phyloP scores from a whole-genome alignment of 176 grass and related monocot species.

The Eragrostis curvula region DNA sequence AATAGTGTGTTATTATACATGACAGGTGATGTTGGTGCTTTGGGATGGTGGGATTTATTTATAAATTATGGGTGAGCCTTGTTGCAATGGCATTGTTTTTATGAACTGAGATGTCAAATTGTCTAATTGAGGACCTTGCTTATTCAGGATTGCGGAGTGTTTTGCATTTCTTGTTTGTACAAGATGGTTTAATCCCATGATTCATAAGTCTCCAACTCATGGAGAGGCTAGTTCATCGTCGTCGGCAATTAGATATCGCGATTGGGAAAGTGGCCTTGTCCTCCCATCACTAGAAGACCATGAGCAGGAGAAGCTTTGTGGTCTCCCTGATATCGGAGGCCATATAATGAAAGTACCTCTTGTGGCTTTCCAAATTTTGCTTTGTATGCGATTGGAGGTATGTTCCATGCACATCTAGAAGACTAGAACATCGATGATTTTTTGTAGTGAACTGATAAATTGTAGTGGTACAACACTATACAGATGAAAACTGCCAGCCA shows the following conservation, averaged over 20 bases:
- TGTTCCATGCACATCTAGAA: slow-evolving; percentile 24
- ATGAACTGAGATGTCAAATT: slow-evolving; percentile 20
- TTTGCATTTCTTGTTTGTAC: slow-evolving; percentile 98
- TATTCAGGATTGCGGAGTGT: slow-evolving; percentile 88
- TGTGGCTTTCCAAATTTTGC: slow-evolving; percentile 84
- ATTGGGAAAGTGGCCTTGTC: slow-evolving; percentile 84
- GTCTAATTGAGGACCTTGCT: slow-evolving; percentile 37
- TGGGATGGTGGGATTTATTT: slow-evolving; percentile 97
- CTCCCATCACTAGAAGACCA: slow-evolving; percentile 84
- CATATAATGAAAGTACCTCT: slow-evolving; percentile 98
- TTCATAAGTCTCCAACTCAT: slow-evolving; percentile 64
- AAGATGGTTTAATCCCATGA: slow-evolving; percentile 98
- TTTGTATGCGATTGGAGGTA: slow-evolving; percentile 98
- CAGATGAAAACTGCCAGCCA: slow-evolving; percentile 6
- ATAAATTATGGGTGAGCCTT: slow-evolving; percentile 91
- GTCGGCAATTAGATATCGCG: slow-evolving; percentile 70
- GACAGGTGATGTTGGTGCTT: slow-evolving; percentile 82
- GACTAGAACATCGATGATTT: background rate
- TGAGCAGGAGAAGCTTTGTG: slow-evolving; percentile 75
- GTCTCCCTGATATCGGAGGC: slow-evolving; percentile 86
- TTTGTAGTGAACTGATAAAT: slow-evolving; percentile 16
- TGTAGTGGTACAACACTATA: slow-evolving; percentile 1
- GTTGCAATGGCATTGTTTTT: slow-evolving; percentile 30
- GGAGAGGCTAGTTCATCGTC: slow-evolving; percentile 88
- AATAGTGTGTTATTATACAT: slow-evolving; percentile 38